Base-by-base conservation (phyloP, 106 monocot genomes). In the Platanthera zijinensis region DNA sequence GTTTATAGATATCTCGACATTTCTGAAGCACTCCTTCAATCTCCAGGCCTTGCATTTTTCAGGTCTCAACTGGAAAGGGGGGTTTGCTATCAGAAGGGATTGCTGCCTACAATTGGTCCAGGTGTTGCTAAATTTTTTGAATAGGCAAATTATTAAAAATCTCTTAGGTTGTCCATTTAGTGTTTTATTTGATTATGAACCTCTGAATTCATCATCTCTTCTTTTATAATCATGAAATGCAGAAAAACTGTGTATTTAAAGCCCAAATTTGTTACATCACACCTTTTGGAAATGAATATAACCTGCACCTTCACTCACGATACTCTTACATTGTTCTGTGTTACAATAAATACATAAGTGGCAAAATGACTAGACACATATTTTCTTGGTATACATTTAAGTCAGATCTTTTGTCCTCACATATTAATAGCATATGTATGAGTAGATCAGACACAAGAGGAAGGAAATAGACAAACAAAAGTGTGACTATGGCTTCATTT, bases 11-110 rank as follows among this genome's bases (percentile, higher is more conserved):
- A n/a, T n/a, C n/a, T n/a, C n/a, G n/a, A n/a, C n/a, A n/a, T n/a
- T n/a, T n/a, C n/a, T n/a, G n/a, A n/a, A n/a, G n/a, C n/a, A n/a
- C n/a, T n/a, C n/a, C n/a, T n/a, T n/a, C n/a, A n/a, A n/a, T n/a
- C n/a, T n/a, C n/a, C n/a, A n/a, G n/a, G n/a, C n/a, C n/a, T n/a
- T n/a, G n/a, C n/a, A n/a, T n/a, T n/a, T n/a, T n/a, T n/a, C n/a
- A n/a, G n/a, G 94, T 92, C 17, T 91, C 97, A 14, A 99, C 94
- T 46, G 97, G 97, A 74, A 99, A 99, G 82, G 97, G 94, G 79
- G 97, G 97, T 12, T 78, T 99, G 64, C 56, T 99, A 48, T 89
- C 91, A 62, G 97, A 99, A 87, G 97, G 94, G 81, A 99, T 94
- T 82, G 82, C 85, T 85, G 94, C 97, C 49, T 99, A 94, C 78